A percentile compares a stretch with the other conserved stretches of the same genome.
phyloP scores from a whole-genome alignment of 23 red algal genomes.

The Chondrus crispus region DNA sequence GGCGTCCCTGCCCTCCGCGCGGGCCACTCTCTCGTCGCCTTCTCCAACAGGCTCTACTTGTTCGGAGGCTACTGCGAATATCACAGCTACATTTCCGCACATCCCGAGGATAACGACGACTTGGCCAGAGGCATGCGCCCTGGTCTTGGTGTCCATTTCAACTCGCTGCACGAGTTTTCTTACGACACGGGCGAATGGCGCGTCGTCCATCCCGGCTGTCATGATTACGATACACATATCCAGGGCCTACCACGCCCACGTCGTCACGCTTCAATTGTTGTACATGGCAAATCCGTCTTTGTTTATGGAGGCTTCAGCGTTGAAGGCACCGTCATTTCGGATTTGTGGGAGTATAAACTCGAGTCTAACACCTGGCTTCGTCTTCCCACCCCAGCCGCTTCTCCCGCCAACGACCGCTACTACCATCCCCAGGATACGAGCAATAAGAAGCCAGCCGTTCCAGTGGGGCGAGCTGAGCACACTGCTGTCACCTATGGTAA shows the following conservation, averaged over 20 bases:
- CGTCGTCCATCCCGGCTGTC: constrained; percentile 12
- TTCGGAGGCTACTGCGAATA: constrained; percentile 82
- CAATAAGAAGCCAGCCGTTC: background rate
- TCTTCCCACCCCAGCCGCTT: background rate
- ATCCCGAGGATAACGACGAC: background rate
- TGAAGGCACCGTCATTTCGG: constrained; percentile 72
- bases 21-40: constrained; percentile 80
- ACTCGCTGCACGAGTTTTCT: constrained; percentile 75
- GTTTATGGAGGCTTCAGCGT: constrained; percentile 93
- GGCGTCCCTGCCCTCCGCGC: constrained; percentile 31
- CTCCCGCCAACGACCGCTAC: background rate
- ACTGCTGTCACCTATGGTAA: constrained; percentile 75
- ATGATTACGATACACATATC: background rate
- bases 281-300: constrained; percentile 50
- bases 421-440: background rate
- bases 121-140: background rate
- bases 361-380: constrained; percentile 21
- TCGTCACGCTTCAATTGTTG: constrained; percentile 80
- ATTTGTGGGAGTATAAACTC: constrained; percentile 90
- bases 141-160: constrained; percentile 50
- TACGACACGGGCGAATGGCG: constrained; percentile 47
- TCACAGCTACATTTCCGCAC: background rate
- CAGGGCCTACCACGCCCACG: constrained; percentile 36
- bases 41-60: constrained; percentile 72
- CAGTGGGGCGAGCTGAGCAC: constrained; percentile 86